Evolutionary conservation across 2,329 filamentous ascomycete genomes (phyloP), one percentile per base, ranked within the genome.

Genomic region (Scedosporium boydii): DNA sequence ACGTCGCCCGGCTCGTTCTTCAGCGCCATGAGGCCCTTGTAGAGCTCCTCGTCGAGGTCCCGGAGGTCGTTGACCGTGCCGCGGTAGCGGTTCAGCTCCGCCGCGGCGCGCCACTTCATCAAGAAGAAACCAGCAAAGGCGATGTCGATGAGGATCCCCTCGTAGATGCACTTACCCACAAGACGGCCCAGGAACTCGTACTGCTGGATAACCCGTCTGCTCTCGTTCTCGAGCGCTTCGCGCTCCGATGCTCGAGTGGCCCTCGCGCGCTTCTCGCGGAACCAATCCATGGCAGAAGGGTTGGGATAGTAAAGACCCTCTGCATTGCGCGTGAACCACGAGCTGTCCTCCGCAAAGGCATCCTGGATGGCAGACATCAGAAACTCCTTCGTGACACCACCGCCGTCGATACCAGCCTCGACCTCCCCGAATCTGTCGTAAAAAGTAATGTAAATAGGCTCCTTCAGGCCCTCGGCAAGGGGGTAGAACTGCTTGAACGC

Each of bases 351-450:
- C 2, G 82, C 83, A 70, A 98, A 96, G 0, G 92, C 92, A 72
- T 97, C 90, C 21, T 83, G 87, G 1, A 91, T 96, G 58, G 96
- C 85, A 65, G 90, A 95, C 1, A 88, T 96, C 12, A 99, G 80
- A 65, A 99, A 99, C 70, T 99, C 95, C 69, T 99, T 99, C 1
- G 93, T 97, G 7, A 99, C 95, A 65, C 95, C 95, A 7, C 95
- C 95, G 0, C 95, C 95, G 70, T 99, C 95, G 62, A 99, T 98
- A 9, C 95, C 95, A 12, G 93, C 93, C 75, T 99, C 95, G 6
- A 85, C 81, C 1, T 88, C 85, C 64, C 89, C 90, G 67, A 96
- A 99, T 64, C 92, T 84, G 71, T 99, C 95, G 53, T 97, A 87
- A 72, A 99, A 99, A 0, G 91, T 95, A 69, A 99, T 98, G 70